phyloP scores from a whole-genome alignment of 208 protist genomes.

The Trypanosoma platydactyli region DNA sequence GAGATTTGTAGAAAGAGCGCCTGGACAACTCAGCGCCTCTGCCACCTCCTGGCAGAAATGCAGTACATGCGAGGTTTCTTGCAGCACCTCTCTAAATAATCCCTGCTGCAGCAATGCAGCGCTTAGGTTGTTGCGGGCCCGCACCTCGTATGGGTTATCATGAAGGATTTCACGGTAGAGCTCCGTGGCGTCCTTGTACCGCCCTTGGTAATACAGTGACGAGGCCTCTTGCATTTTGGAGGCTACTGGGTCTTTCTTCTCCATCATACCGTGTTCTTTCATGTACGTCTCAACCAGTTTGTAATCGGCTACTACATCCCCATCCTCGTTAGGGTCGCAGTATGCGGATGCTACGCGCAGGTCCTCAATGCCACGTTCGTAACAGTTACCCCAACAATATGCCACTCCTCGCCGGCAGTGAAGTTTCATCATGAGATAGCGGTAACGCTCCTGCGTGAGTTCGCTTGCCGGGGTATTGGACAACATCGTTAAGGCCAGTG shows the following conservation, averaged over 20 bases:
- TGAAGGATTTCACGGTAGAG: slow-evolving; percentile 62
- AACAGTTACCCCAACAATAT: slow-evolving; percentile 76
- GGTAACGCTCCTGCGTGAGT: slow-evolving; percentile 88
- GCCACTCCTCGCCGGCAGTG: slow-evolving; percentile 83
- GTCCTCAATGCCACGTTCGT: slow-evolving; percentile 64
- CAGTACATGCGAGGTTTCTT: slow-evolving; percentile 69
- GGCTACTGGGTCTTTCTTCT: slow-evolving; percentile 33
- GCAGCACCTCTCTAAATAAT: slow-evolving; percentile 62
- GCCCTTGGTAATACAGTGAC: slow-evolving; percentile 60
- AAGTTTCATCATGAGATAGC: slow-evolving; percentile 84
- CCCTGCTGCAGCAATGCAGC: slow-evolving; percentile 72
- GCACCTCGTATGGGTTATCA: slow-evolving; percentile 50
- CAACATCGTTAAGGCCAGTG: slow-evolving; percentile 83
- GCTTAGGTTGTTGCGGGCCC: slow-evolving; percentile 74
- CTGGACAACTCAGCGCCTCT: slow-evolving; percentile 71
- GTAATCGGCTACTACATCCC: slow-evolving; percentile 59
- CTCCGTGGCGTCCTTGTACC: slow-evolving; percentile 57
- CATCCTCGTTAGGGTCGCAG: slow-evolving; percentile 55
- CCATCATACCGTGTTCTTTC: slow-evolving; percentile 42
- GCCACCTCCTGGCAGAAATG: slow-evolving; percentile 81
- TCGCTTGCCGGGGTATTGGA: slow-evolving; percentile 90
- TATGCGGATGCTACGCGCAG: slow-evolving; percentile 86
- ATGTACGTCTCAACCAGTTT: slow-evolving; percentile 53
- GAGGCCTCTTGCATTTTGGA: slow-evolving; percentile 62
- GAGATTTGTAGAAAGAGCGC: slow-evolving; percentile 43